Evolutionary conservation across 805 yeast species (phyloP), one percentile per base, ranked within the genome.

Genomic region (Candida sphagnicola): DNA sequence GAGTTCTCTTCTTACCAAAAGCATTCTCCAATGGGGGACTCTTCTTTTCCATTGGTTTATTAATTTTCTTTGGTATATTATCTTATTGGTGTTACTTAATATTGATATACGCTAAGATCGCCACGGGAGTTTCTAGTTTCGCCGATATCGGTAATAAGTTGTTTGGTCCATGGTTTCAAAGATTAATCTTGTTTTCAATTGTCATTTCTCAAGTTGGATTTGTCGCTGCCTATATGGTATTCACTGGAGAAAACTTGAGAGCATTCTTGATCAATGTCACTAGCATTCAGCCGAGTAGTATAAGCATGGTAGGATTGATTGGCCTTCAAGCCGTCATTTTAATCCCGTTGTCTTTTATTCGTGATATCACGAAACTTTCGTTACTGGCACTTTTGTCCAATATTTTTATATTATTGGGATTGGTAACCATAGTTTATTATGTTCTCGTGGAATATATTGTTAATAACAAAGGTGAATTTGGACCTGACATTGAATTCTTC

Each of bases 81-180:
- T 85, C 93, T 0, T 85, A 70, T 52, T 85, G 89, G 83, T 85
- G 95, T 55, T 85, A 85, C 56, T 72, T 77, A 48, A 77, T 82
- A 17, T 62, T 85, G 37, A 76, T 82, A 5, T 64, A 65, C 39
- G 60, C 88, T 13, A 85, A 85, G 47, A 65, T 62, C 14, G 69
- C 74, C 3, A 74, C 85, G 0, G 71, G 70, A 5, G 88, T 84
- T 1, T 70, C 85, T 0, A 79, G 90, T n/a, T 85, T 85, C 61
- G 87, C 86, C 48, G 93, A 85, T 41, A 80, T 85, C 36, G 95
- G 93, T 2, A 49, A 58, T 18, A 71, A 62, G 32, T 60, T 83
- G 18, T 85, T 78, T 56, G 93, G 93, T 2, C 57, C 57, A 2
- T 75, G 80, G 74, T 67, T 85, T 67, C 86, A 80, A 54, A 62